phyloP scores from a whole-genome alignment of 2,329 filamentous ascomycete species.

The Tolypocladium paradoxum region DNA sequence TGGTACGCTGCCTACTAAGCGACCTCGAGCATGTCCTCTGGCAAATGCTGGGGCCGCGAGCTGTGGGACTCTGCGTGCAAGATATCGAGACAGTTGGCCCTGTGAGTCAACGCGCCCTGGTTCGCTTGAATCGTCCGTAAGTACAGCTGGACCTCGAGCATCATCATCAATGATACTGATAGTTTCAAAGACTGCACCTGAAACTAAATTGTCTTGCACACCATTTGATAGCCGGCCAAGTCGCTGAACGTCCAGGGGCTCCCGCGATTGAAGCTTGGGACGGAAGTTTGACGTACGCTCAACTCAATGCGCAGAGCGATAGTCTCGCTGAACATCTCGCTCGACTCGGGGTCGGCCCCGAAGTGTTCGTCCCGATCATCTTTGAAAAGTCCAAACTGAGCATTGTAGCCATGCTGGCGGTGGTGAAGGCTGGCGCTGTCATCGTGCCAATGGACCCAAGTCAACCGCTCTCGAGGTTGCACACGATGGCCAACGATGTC shows the following conservation, averaged over 20 bases:
- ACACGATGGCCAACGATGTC: not conserved
- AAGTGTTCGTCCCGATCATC: not conserved
- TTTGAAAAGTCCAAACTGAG: conserved; percentile 13
- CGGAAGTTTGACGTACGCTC: not conserved
- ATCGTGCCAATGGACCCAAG: conserved; percentile 14
- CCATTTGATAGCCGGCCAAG: not conserved
- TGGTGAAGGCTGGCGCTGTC: conserved; percentile 12
- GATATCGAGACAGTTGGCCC: not conserved
- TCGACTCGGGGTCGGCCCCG: not conserved
- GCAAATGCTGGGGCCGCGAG: not conserved
- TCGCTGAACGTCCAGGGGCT: not conserved
- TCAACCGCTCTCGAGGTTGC: conserved; percentile 7
- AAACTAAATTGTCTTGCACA: not conserved
- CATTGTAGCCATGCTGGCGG: conserved; percentile 12
- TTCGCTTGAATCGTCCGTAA: conserved; percentile 1
- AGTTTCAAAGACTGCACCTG: not conserved
- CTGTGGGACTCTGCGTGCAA: not conserved
- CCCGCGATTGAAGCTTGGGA: not conserved
- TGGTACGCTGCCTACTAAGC: not conserved
- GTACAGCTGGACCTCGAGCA: not conserved
- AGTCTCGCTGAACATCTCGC: not conserved
- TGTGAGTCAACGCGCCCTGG: conserved; percentile 1
- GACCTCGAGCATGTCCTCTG: conserved; percentile 1
- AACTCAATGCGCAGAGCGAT: not conserved
- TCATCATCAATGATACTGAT: not conserved